These are phyloP conservation scores for Xerocomus minutiporus DNA, from an alignment of 1,284 basidiomycete genomes.

Conservation along the genomic window DNA sequence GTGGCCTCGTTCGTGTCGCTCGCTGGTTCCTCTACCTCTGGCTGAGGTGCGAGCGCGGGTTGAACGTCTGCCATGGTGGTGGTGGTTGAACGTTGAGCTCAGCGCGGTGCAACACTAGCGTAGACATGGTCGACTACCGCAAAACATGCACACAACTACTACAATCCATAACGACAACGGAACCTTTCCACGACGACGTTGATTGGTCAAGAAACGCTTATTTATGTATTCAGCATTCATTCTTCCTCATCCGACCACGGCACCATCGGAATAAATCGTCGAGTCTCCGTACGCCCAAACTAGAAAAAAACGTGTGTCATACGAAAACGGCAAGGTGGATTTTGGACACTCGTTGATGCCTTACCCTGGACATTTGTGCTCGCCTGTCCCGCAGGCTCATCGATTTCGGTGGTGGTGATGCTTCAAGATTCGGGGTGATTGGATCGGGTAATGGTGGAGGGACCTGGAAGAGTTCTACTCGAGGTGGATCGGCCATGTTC, in stretches of 20 bases:
- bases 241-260: conserved; percentile 32
- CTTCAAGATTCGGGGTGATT: background rate
- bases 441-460: background rate
- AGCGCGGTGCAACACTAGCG: background rate
- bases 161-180: background rate
- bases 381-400: conserved; percentile 31
- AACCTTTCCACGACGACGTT: conserved; percentile 12
- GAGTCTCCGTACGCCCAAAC: conserved; percentile 25
- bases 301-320: conserved; percentile 7
- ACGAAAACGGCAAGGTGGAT: background rate
- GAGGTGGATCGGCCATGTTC: background rate
- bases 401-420: conserved; percentile 17
- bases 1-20: background rate
- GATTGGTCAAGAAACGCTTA: conserved; percentile 21
- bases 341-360: conserved; percentile 3
- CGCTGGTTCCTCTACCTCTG: conserved; percentile 33
- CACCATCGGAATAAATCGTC: conserved; percentile 28
- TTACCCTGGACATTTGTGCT: conserved; percentile 28
- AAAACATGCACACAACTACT: background rate
- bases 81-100: background rate
- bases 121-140: background rate
- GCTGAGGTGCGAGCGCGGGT: conserved; percentile 51
- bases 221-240: conserved; percentile 15
- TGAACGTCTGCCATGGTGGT: conserved; percentile 48
- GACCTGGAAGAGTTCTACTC: background rate